These are phyloP conservation scores for Phaeosphaeriaceae sp. DNA, from an alignment of 2,329 filamentous ascomycete species.

Conservation along the genomic window DNA sequence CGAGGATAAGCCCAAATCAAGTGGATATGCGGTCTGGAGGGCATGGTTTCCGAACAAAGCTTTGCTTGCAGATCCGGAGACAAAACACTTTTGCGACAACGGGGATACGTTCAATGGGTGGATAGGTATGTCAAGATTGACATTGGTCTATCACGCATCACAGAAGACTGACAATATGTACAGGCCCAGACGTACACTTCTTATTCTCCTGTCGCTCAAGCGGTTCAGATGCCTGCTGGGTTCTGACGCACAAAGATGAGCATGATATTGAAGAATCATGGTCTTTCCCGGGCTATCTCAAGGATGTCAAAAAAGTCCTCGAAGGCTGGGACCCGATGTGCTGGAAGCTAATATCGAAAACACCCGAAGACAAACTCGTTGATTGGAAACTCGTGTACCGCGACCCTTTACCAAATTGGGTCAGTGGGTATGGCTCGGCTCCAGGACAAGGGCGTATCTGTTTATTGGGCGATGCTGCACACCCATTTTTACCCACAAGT, in stretches of 20 bases:
- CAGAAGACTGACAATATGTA: background rate
- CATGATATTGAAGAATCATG: conserved; percentile 46
- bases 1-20: conserved; percentile 59
- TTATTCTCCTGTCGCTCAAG: conserved; percentile 47
- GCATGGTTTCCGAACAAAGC: conserved; percentile 52
- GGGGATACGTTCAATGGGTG: conserved; percentile 49
- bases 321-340: conserved; percentile 44
- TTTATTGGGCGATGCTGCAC: conserved; percentile 61
- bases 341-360: conserved; percentile 44
- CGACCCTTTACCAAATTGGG: conserved; percentile 60
- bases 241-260: conserved; percentile 44
- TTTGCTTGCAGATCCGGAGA: conserved; percentile 48
- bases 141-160: background rate
- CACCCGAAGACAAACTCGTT: conserved; percentile 48
- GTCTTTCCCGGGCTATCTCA: conserved; percentile 44
- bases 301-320: conserved; percentile 41
- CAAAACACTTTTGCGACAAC: conserved; percentile 46
- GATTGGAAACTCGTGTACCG: conserved; percentile 64
- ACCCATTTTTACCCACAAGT: conserved; percentile 61
- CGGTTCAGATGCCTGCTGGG: conserved; percentile 47
- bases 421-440: conserved; percentile 53
- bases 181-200: conserved; percentile 48
- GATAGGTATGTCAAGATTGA: conserved; percentile 33
- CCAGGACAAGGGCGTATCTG: conserved; percentile 52
- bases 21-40: conserved; percentile 61